Percentiles rank a stretch among this genome's conserved stretches.
phyloP scores from a whole-genome alignment of 306 rosid species.

The Nissolia schottii region DNA sequence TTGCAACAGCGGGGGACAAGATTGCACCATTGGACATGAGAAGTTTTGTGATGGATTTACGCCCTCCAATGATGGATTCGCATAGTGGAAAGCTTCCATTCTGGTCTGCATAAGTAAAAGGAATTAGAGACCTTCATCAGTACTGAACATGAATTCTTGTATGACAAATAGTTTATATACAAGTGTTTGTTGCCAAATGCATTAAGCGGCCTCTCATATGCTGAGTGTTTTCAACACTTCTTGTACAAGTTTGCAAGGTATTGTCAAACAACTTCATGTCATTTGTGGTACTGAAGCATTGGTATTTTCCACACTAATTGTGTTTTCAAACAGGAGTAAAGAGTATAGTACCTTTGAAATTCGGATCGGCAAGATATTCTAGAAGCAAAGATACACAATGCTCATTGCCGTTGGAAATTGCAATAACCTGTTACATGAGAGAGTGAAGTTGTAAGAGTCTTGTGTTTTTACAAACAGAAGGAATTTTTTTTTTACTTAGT shows the following conservation, averaged over 20 bases:
- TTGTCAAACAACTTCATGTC: background rate
- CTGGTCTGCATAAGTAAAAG: slow-evolving; percentile 37
- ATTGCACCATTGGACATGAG: slow-evolving; percentile 50
- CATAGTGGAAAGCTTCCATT: slow-evolving; percentile 55
- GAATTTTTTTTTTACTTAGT: too few relatives aligned
- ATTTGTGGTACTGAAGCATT: background rate
- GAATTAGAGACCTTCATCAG: background rate
- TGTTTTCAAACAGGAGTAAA: background rate
- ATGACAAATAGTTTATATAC: background rate
- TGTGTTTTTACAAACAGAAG: background rate
- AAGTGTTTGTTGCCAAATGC: background rate
- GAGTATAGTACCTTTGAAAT: slow-evolving; percentile 44
- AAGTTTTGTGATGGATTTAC: slow-evolving; percentile 39
- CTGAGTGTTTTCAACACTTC: background rate
- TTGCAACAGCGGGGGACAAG: slow-evolving; percentile 25
- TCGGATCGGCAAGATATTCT: slow-evolving; percentile 59
- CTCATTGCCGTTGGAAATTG: slow-evolving; percentile 54
- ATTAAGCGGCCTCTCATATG: background rate
- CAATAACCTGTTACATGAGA: slow-evolving; percentile 53
- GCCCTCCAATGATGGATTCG: slow-evolving; percentile 49
- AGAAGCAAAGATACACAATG: slow-evolving; percentile 50
- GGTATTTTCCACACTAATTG: background rate
- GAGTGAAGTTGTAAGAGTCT: background rate
- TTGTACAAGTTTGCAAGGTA: background rate
- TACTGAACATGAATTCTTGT: background rate